Evolutionary conservation across 2,329 filamentous ascomycete genomes (phyloP), one percentile per base, ranked within the genome.

Genomic region (Nannizzia gypsea): DNA sequence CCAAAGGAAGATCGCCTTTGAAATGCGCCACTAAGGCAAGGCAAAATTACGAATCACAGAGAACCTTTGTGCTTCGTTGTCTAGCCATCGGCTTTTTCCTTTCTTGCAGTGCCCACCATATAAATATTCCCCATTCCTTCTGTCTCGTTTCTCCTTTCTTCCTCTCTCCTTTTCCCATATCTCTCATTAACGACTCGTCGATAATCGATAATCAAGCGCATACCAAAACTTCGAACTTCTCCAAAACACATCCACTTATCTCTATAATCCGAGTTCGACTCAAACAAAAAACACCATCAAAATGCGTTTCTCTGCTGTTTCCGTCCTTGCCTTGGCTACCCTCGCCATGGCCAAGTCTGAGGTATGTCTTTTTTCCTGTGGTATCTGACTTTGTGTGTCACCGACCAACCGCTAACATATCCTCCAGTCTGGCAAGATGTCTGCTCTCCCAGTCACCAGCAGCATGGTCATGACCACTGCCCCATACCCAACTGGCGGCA

Each of bases 231-330:
- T 22, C 20, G 15, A 38, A n/a, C n/a, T 9, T 24, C 48, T 31
- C 9, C n/a, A n/a, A n/a, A 36, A 36, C 9, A 22, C 58, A 40
- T 17, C 48, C 26, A n/a, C 42, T 28, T 22, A 24, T 20, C 6
- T 31, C 11, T 38, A 22, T 13, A 31, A 13, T 5, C 48, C 48
- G 42, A 24, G 42, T 46, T 46, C 42, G 11, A 36, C 42, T 34
- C 28, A 60, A 46, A 56, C 50, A 38, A 6, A n/a, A 46, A 24
- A 56, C 31, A 20, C 38, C 31, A 56, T 50, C 42, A 62, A 60
- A n/a, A 65, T 65, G 63, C 63, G 63, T 62, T 60, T 62, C 62
- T 63, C 63, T 17, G 13, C 61, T 54, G 55, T 64, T 60, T 61
- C 63, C 22, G 56, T 65, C 52, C 31, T 62, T 34, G 63, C 63